Evolutionary conservation across 257 asterid species (phyloP).

Genomic region (Datura wrightii): DNA sequence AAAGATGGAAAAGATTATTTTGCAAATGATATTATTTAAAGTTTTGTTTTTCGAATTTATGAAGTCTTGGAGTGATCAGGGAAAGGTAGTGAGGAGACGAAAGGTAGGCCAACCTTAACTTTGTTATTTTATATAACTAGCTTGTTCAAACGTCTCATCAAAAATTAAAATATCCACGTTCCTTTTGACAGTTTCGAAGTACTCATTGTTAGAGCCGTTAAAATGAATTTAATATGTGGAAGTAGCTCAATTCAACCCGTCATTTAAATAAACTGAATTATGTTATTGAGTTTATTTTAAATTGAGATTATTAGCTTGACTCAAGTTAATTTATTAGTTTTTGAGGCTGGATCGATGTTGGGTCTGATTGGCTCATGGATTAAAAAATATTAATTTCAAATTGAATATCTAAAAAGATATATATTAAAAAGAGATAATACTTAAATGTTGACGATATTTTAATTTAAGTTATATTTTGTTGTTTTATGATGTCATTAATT

Average conservation of each 20-base stretch:
- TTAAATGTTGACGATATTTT: no score
- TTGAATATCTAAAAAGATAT: no score
- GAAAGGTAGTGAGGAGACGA: neutral
- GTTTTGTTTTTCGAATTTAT: neutral
- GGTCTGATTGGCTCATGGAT: neutral
- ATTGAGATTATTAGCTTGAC: neutral
- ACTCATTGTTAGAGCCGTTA: no score
- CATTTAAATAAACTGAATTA: no score
- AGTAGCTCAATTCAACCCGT: no score
- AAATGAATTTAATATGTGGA: no score
- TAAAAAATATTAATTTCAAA: no score
- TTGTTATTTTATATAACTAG: neutral
- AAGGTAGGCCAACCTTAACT: slow-evolving; percentile 17
- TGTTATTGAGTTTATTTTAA: neutral
- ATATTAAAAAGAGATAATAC: no score
- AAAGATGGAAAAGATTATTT: neutral
- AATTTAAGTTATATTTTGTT: no score
- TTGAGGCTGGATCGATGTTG: neutral
- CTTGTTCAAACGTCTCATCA: slow-evolving; percentile 5
- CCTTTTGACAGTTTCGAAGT: neutral
- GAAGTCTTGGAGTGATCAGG: neutral
- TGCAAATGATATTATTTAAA: neutral
- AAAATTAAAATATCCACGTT: neutral
- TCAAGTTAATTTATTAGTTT: neutral
- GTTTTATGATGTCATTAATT: no score